These are phyloP conservation scores for Solanum tarapatanum DNA, from an alignment of 257 asterid genomes.

Conservation along the genomic window DNA sequence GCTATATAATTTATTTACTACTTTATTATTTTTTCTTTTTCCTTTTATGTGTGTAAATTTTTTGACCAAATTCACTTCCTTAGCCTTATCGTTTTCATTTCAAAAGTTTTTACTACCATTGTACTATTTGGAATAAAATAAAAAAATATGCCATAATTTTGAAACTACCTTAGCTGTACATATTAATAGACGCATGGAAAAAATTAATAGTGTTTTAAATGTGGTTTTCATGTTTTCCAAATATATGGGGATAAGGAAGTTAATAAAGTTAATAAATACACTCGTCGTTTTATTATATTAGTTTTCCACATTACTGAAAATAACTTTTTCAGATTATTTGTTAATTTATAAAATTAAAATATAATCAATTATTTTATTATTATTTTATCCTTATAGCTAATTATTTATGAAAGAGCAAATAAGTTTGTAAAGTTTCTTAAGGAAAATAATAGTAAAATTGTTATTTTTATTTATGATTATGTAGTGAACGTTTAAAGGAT, in stretches of 20 bases:
- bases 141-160: background rate
- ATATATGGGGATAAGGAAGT: background rate
- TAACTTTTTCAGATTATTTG: background rate
- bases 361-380: background rate
- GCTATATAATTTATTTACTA: background rate
- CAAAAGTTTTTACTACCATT: background rate
- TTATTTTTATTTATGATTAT: background rate
- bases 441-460: background rate
- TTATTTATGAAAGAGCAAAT: too few relatives aligned
- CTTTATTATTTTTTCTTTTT: background rate
- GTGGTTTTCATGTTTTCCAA: background rate
- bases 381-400: too few relatives aligned
- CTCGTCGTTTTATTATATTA: background rate
- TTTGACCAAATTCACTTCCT: background rate
- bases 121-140: background rate
- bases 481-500: accelerated
- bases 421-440: background rate
- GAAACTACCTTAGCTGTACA: background rate
- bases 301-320: background rate
- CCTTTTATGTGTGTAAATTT: background rate
- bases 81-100: background rate
- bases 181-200: conserved; percentile 12
- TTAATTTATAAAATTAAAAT: background rate
- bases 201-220: background rate
- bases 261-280: background rate